These are phyloP conservation scores for Ceratorhiza oryzae-sativae DNA, from an alignment of 1,284 basidiomycete genomes.

Conservation along the genomic window DNA sequence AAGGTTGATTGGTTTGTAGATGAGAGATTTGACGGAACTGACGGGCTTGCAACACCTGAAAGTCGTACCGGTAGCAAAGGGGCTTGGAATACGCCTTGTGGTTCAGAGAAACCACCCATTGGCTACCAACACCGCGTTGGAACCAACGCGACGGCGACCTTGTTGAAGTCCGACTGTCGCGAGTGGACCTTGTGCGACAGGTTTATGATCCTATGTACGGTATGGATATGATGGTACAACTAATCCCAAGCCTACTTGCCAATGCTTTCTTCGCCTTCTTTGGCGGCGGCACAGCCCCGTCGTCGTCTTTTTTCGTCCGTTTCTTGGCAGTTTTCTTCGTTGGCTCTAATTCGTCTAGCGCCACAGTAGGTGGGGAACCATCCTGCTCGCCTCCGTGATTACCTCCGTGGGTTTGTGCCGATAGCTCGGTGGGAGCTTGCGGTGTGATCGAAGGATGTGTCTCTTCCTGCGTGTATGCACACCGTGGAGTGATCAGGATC, in stretches of 20 bases:
- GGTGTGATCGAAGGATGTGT: not conserved
- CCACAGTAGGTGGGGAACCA: not conserved
- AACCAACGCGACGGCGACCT: not conserved
- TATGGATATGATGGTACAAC: no score
- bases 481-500: not conserved
- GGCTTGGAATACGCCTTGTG: not conserved
- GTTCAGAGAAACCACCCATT: not conserved
- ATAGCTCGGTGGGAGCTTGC: not conserved
- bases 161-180: not conserved
- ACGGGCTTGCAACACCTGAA: no score
- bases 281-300: not conserved
- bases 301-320: conserved; percentile 12
- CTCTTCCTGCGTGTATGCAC: not conserved
- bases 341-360: not conserved
- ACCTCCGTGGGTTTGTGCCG: not conserved
- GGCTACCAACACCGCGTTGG: no score
- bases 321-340: conserved; percentile 16
- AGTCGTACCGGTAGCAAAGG: not conserved
- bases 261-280: conserved; percentile 6
- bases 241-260: not conserved
- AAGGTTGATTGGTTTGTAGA: no score
- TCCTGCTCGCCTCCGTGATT: not conserved
- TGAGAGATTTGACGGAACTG: no score
- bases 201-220: no score
- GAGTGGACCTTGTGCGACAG: not conserved